These are phyloP conservation scores for Meyerozyma smithsonii DNA, from an alignment of 1,139 yeast species.

Conservation along the genomic window DNA sequence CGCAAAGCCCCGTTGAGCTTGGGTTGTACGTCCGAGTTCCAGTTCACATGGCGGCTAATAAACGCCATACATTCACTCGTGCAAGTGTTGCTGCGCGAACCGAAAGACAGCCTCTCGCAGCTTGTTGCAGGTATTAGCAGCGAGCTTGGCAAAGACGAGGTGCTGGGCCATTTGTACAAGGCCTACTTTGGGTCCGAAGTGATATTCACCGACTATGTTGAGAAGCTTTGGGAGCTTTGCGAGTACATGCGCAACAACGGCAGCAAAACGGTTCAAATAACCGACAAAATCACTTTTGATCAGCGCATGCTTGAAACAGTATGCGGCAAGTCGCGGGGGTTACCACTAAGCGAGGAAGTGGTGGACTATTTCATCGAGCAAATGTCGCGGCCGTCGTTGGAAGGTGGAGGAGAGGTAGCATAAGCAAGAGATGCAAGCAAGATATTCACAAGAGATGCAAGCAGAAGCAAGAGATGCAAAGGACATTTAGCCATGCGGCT, in stretches of 20 bases:
- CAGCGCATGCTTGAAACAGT: constrained; percentile 17
- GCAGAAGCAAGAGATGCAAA: too few species aligned
- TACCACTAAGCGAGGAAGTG: constrained; percentile 15
- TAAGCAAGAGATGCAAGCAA: too few species aligned
- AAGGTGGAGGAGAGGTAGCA: too few species aligned
- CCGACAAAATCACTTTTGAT: constrained; percentile 16
- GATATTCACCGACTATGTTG: constrained; percentile 22
- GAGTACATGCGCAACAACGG: constrained; percentile 15
- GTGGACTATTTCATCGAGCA: constrained; percentile 24
- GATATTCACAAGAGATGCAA: too few species aligned
- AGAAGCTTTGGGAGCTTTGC: constrained; percentile 26
- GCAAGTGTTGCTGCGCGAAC: neutral
- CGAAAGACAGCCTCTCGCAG: neutral
- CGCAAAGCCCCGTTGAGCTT: neutral
- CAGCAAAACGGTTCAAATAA: constrained; percentile 13
- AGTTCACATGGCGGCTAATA: constrained; percentile 7
- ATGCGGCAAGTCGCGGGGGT: constrained; percentile 19
- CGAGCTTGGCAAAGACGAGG: constrained; percentile 7
- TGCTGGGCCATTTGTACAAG: constrained; percentile 18
- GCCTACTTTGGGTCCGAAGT: constrained; percentile 28
- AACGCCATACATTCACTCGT: constrained; percentile 4
- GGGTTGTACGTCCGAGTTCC: constrained; percentile 2
- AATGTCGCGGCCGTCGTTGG: constrained; percentile 15
- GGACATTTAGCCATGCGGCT: too few species aligned
- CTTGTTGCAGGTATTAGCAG: constrained; percentile 7